A percentile compares a stretch with the other conserved stretches of the same genome.
These are phyloP conservation scores for Monilinia vaccinii-corymbosi DNA, from an alignment of 2,329 filamentous ascomycete genomes.

Conservation along the genomic window DNA sequence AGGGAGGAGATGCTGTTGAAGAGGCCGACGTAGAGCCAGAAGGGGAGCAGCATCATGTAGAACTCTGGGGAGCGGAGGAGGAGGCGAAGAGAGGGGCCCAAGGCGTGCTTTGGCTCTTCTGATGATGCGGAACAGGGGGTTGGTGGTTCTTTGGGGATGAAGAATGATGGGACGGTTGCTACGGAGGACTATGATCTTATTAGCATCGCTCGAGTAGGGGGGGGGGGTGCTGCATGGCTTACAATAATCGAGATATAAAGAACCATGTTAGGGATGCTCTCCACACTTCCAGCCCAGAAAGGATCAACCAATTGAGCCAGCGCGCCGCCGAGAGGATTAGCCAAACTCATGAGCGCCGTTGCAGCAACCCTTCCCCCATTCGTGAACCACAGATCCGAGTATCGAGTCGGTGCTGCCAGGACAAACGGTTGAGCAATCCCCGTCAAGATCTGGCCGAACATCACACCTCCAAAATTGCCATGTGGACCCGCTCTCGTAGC, in stretches of 20 bases:
- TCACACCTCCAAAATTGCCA: conserved; percentile 64
- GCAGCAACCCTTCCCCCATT: conserved; percentile 74
- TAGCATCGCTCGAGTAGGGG: not conserved
- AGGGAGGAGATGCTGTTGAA: conserved; percentile 90
- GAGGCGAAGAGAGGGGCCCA: conserved; percentile 43
- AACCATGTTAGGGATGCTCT: conserved; percentile 70
- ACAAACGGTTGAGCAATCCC: conserved; percentile 90
- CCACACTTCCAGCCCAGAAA: conserved; percentile 52
- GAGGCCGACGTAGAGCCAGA: conserved; percentile 75
- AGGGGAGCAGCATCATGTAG: conserved; percentile 75
- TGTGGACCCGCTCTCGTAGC: conserved; percentile 46
- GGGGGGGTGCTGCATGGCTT: conserved; percentile 29
- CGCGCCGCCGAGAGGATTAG: conserved; percentile 85
- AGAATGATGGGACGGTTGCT: conserved; percentile 65
- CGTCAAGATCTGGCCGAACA: conserved; percentile 87
- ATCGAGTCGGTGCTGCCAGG: conserved; percentile 77
- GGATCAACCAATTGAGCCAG: conserved; percentile 82
- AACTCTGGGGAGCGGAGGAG: conserved; percentile 58
- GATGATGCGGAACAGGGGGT: conserved; percentile 63
- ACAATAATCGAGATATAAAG: conserved; percentile 79
- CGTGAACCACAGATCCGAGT: conserved; percentile 93
- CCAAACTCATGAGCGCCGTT: conserved; percentile 74
- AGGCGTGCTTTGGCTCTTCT: conserved; percentile 42
- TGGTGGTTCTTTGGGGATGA: conserved; percentile 68
- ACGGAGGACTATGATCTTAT: conserved; percentile 42